Evolutionary conservation across 192 early-diverging fungal species (phyloP).

Genomic region (Geranomyces michiganensis): DNA sequence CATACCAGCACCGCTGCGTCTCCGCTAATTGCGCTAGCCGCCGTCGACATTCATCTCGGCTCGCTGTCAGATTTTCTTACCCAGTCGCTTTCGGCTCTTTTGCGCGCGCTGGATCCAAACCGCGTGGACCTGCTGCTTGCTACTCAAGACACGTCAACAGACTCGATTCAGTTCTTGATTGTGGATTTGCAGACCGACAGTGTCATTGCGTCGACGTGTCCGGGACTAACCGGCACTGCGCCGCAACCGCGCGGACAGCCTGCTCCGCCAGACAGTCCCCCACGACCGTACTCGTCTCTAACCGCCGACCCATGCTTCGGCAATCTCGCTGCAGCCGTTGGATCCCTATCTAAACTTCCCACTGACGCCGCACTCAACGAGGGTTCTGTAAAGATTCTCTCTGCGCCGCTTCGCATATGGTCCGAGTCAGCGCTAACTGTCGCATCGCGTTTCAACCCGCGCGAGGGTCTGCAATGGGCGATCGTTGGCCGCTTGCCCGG

Average conservation of each 20-base stretch:
- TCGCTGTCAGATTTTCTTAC: slow-evolving; percentile 18
- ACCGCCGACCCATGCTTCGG: slow-evolving; percentile 22
- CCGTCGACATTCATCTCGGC: slow-evolving; percentile 25
- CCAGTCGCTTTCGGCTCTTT: slow-evolving; percentile 5
- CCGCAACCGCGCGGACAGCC: neutral
- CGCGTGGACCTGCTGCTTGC: neutral
- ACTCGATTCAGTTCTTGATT: slow-evolving; percentile 16
- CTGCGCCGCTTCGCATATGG: slow-evolving; percentile 17
- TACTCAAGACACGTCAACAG: neutral
- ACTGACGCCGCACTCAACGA: neutral
- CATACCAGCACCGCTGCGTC: neutral
- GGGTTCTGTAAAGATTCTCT: neutral
- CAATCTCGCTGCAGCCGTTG: slow-evolving; percentile 9
- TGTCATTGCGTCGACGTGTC: slow-evolving; percentile 29
- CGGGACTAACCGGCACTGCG: slow-evolving; percentile 11
- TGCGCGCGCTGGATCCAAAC: slow-evolving; percentile 5
- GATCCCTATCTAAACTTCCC: slow-evolving; percentile 1
- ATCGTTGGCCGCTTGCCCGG: slow-evolving; percentile 26
- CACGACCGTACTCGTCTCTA: slow-evolving; percentile 3
- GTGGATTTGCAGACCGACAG: slow-evolving; percentile 14
- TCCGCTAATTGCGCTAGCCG: slow-evolving; percentile 8
- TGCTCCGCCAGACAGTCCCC: slow-evolving; percentile 5
- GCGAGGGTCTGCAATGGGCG: slow-evolving; percentile 21
- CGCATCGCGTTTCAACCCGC: slow-evolving; percentile 19
- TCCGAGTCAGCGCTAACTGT: slow-evolving; percentile 10